Conservation (phyloP, 805 yeast genomes). For the Kodamaea nitidulidarum region DNA sequence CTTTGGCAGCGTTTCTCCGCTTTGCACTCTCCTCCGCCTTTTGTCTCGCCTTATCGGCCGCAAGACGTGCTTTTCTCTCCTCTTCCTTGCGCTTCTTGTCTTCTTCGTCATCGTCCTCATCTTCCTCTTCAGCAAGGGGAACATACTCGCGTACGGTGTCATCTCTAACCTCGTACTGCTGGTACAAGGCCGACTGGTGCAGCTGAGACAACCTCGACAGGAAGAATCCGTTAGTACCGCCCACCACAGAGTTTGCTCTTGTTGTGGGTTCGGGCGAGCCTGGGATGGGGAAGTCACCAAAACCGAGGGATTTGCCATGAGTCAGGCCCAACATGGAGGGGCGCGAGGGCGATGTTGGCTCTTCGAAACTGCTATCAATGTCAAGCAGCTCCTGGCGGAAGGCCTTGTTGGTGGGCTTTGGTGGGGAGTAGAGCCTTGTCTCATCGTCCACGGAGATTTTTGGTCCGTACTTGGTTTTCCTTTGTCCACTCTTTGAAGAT, state of each 20-base stretch:
- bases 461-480: constrained; percentile 27
- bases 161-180: constrained; percentile 43
- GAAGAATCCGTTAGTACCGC: constrained; percentile 30
- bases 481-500: constrained; percentile 10
- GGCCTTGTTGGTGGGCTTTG: constrained; percentile 1
- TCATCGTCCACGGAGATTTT: constrained; percentile 1
- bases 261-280: constrained; percentile 44
- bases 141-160: constrained; percentile 42
- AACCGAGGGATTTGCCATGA: constrained; percentile 19
- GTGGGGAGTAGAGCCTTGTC: background rate
- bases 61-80: constrained; percentile 12
- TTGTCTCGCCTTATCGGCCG: constrained; percentile 36
- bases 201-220: constrained; percentile 41
- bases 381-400: constrained; percentile 3
- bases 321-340: constrained; percentile 22
- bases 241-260: constrained; percentile 41
- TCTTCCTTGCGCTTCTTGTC: constrained; percentile 18
- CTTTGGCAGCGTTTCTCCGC: constrained; percentile 9
- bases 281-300: constrained; percentile 42
- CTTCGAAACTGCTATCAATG: constrained; percentile 7
- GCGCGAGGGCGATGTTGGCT: constrained; percentile 1
- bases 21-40: constrained; percentile 12
- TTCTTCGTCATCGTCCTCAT: constrained; percentile 43
- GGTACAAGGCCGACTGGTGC: constrained; percentile 41
- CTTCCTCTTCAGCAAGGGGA: constrained; percentile 41